phyloP scores from a whole-genome alignment of 2,329 filamentous ascomycete species.

The Lomentospora prolificans region DNA sequence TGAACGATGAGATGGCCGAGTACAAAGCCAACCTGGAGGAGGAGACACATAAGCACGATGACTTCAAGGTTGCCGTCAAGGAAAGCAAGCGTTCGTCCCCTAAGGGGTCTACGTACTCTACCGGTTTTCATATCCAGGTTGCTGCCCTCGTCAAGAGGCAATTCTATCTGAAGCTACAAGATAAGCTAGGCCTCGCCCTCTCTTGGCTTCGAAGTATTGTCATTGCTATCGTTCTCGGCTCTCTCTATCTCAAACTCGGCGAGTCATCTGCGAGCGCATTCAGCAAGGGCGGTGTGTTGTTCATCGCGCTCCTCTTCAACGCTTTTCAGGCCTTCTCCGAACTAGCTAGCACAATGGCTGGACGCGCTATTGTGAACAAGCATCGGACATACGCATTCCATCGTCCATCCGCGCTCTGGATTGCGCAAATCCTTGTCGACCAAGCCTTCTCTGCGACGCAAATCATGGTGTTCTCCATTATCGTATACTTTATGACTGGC shows the following conservation, averaged over 20 bases:
- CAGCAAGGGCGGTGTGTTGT: constrained; percentile 71
- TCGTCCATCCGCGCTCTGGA: constrained; percentile 71
- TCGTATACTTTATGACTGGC: constrained; percentile 71
- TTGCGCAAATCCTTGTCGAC: constrained; percentile 74
- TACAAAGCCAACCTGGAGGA: constrained; percentile 57
- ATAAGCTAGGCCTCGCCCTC: constrained; percentile 66
- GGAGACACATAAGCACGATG: constrained; percentile 59
- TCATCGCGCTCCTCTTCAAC: constrained; percentile 73
- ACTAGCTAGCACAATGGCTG: constrained; percentile 64
- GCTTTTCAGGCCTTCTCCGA: constrained; percentile 81
- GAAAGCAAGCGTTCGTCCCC: constrained; percentile 72
- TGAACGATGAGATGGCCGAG: constrained; percentile 55
- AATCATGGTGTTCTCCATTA: constrained; percentile 62
- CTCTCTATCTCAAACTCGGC: constrained; percentile 64
- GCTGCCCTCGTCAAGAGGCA: constrained; percentile 78
- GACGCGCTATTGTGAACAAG: constrained; percentile 70
- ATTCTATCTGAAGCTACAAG: constrained; percentile 77
- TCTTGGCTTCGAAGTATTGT: constrained; percentile 60
- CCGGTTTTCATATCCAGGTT: constrained; percentile 73
- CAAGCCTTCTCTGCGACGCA: constrained; percentile 60
- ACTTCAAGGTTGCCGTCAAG: constrained; percentile 65
- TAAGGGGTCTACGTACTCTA: constrained; percentile 68
- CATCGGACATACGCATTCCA: constrained; percentile 78
- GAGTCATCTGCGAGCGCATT: constrained; percentile 62
- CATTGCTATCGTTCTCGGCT: constrained; percentile 70